Base-by-base conservation (phyloP, 495 filamentous ascomycete species). In the Astrothelium macrocarpum region DNA sequence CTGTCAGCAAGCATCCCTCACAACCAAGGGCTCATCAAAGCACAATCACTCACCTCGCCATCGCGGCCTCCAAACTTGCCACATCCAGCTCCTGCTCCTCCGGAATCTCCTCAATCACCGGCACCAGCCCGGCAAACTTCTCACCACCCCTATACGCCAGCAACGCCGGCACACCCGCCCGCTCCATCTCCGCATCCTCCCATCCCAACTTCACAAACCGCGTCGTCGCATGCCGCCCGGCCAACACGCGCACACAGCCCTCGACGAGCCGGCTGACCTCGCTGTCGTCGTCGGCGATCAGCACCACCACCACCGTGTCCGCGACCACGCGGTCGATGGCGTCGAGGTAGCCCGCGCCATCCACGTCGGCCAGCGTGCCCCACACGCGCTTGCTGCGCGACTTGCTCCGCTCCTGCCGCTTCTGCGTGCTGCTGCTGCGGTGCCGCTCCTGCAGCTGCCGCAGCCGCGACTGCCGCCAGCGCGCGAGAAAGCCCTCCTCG, bases 171-270 rank as follows among this genome's bases (percentile, higher is more conserved):
- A 94, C 89, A 62, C 88, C 85, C 62, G 91, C 90, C 65, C 88
- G 84, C 71, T 95, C 90, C 82, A 97, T 97, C 74, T 97, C 95
- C 32, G 95, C 93, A 65, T 96, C 95, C 62, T 88, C 85, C 72
- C 90, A 89, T 75, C 95, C 89, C 32, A 97, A 82, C 74, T 92
- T 94, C 74, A 97, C 82, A 70, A 98, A 97, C 66, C 89, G 89
- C 43, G 87, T 85, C 32, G 85, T 79, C 29, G 81, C 76, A 67
- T 97, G 78, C 63, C 80, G 78, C 61, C 80, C 76, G 53, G 93
- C 90, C 32, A 98, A 80, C 2, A 83, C 83, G 32, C 78, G 79
- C 45, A 98, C 73, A 36, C 87, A 90, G 39, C 85, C 84, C 72
- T 95, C 90, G 67, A 95, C 86, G 59, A 88, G 79, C 39, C 79